Evolutionary conservation across 306 rosid species (phyloP), one percentile per base, ranked within the genome.

Genomic region (Cicer pinnatifidum): DNA sequence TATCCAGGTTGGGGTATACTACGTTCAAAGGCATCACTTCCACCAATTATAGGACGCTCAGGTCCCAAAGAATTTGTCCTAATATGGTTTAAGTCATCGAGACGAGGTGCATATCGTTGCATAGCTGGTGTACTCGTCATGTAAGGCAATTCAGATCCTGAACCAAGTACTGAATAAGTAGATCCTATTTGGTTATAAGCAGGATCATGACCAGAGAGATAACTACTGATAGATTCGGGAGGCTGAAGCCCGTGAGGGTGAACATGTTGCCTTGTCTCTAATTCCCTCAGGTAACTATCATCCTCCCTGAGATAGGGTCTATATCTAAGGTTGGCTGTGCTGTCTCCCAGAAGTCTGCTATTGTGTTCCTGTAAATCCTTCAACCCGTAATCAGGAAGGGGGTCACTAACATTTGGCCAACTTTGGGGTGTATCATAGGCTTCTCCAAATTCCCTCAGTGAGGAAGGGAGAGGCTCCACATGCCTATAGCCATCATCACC

Each of bases 81-180:
- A 5, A 15, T 11, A 74, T 75, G 81, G 85, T 86, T 91, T 41
- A 83, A 23, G 67, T 85, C 91, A 63, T 92, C 91, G 13, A 90
- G 28, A 58, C 85, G 87, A 48, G 96, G 91, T 5, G 81, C 86
- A 76, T 90, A 90, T 47, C 87, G 90, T 43, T 83, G 85, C 86
- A 80, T 89, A 35, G 88, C 79, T 9, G 97, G 83, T 8, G 76
- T 72, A 66, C 53, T 75, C 61, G 15, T 88, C 67, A 69, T 44
- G 79, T 78, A 86, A 53, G 87, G 60, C 10, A 80, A 37, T 54
- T 78, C 82, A 3, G 81, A 17, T 8, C 33, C 48, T 0, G 80
- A 48, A 77, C 81, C 82, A 13, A 3, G 43, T 45, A 28, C 74
- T 15, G 77, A 63, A 73, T 86, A 85, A 40, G 76, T 11, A 41